A percentile compares a stretch with the other conserved stretches of the same genome.
Evolutionary conservation across 768 basidiomycete species (phyloP).

Genomic region (Boletus sp.): DNA sequence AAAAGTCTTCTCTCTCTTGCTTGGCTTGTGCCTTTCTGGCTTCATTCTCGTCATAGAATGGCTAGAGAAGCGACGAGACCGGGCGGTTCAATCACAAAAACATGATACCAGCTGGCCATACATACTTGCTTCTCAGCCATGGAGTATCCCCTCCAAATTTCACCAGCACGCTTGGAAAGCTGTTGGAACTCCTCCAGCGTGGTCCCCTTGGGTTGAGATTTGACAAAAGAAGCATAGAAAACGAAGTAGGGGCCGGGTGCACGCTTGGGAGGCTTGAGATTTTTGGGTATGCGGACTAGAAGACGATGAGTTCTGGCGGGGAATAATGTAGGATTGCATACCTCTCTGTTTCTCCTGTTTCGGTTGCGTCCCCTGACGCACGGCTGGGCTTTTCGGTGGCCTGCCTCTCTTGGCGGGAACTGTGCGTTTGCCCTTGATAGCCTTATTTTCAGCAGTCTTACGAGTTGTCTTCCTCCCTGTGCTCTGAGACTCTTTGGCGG

Average conservation of each 20-base stretch:
- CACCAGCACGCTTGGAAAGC: constrained; percentile 20
- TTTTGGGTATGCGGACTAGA: constrained; percentile 14
- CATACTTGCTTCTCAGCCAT: constrained; percentile 37
- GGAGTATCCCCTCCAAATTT: constrained; percentile 34
- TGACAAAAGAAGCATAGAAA: constrained; percentile 21
- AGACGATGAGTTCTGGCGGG: constrained; percentile 8
- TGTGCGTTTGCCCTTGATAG: neutral
- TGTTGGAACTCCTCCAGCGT: neutral
- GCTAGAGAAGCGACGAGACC: constrained; percentile 13
- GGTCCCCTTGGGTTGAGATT: neutral
- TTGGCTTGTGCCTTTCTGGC: constrained; percentile 16
- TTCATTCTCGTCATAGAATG: constrained; percentile 24
- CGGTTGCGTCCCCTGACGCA: neutral
- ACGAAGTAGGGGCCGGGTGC: constrained; percentile 27
- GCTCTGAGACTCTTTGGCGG: neutral
- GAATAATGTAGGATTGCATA: too few relatives aligned
- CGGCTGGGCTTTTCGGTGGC: neutral
- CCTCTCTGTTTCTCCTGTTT: constrained; percentile 10
- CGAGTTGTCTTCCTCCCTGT: neutral
- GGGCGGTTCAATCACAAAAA: neutral
- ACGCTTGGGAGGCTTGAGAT: constrained; percentile 28
- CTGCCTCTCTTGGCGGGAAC: constrained; percentile 8
- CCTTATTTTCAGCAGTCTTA: neutral
- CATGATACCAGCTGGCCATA: neutral
- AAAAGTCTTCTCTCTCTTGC: constrained; percentile 29